Evolutionary conservation across 2,329 filamentous ascomycete genomes (phyloP).

Genomic region (Waltergamsia citrina): DNA sequence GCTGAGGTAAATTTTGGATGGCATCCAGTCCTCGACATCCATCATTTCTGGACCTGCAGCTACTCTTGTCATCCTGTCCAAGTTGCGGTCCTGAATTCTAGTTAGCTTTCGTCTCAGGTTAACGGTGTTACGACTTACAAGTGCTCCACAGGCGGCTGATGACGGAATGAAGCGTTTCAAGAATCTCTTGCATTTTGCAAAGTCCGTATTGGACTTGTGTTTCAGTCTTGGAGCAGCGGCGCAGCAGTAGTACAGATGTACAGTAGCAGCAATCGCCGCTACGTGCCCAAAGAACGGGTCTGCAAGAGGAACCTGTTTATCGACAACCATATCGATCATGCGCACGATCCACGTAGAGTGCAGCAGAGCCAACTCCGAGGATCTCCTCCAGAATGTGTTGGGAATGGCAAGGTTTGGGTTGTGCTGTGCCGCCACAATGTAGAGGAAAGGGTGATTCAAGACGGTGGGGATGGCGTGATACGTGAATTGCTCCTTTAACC

Average conservation of each 20-base stretch:
- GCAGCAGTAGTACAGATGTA: conserved; percentile 44
- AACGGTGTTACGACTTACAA: conserved; percentile 31
- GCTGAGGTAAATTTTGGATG: conserved; percentile 40
- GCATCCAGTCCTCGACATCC: conserved; percentile 41
- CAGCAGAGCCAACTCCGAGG: conserved; percentile 38
- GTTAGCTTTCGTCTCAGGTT: conserved; percentile 6
- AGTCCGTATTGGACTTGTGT: conserved; percentile 40
- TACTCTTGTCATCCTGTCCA: conserved; percentile 38
- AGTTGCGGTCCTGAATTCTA: conserved; percentile 29
- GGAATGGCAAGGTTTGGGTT: conserved; percentile 41
- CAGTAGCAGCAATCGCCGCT: conserved; percentile 40
- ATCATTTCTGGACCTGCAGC: conserved; percentile 36
- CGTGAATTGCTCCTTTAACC: conserved; percentile 42
- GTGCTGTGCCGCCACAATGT: conserved; percentile 40
- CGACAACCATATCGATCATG: conserved; percentile 43
- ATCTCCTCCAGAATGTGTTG: conserved; percentile 43
- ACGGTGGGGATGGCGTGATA: conserved; percentile 42
- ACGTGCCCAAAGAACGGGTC: conserved; percentile 43
- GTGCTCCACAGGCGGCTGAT: conserved; percentile 32
- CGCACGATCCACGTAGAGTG: conserved; percentile 45
- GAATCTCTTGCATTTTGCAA: conserved; percentile 39
- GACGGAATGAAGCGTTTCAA: conserved; percentile 36
- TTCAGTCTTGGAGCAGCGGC: conserved; percentile 36
- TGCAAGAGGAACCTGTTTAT: conserved; percentile 36
- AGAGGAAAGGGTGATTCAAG: conserved; percentile 43